These are phyloP conservation scores for Spathaspora boniae DNA, from an alignment of 805 yeast genomes.

Conservation along the genomic window DNA sequence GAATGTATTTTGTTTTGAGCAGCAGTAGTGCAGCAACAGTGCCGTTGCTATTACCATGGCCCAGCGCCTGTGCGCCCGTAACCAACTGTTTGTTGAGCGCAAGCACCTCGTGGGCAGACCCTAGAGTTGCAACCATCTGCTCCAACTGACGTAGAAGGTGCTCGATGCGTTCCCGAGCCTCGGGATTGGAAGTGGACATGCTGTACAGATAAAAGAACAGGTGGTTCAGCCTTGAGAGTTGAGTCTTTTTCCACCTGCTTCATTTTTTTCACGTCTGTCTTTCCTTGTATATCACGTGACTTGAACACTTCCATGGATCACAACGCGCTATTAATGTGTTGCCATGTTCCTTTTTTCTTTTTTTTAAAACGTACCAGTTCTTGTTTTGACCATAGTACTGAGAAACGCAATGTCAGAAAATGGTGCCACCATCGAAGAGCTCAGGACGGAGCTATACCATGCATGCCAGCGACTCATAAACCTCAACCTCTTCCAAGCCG, in stretches of 20 bases:
- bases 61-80: too few species aligned
- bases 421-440: constrained; percentile 9
- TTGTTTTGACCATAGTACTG: background rate
- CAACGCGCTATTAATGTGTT: too few species aligned
- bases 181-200: too few species aligned
- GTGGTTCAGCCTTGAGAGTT: too few species aligned
- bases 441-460: constrained; percentile 23
- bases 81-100: constrained; percentile 6
- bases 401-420: constrained; percentile 5
- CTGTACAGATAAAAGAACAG: too few species aligned
- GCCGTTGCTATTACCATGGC: constrained; percentile 1
- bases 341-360: constrained; percentile 5
- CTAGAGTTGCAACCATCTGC: constrained; percentile 10
- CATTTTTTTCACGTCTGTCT: too few species aligned
- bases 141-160: too few species aligned
- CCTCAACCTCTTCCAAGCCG: constrained; percentile 61
- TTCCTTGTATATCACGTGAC: too few species aligned
- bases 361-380: background rate
- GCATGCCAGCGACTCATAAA: constrained; percentile 43
- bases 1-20: constrained; percentile 17
- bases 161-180: too few species aligned
- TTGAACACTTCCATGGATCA: too few species aligned
- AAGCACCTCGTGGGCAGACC: constrained; percentile 14
- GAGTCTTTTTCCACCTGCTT: too few species aligned
- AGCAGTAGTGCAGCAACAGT: constrained; percentile 1